phyloP scores from a whole-genome alignment of 1,139 yeast species.

The Kodamaea arcana region DNA sequence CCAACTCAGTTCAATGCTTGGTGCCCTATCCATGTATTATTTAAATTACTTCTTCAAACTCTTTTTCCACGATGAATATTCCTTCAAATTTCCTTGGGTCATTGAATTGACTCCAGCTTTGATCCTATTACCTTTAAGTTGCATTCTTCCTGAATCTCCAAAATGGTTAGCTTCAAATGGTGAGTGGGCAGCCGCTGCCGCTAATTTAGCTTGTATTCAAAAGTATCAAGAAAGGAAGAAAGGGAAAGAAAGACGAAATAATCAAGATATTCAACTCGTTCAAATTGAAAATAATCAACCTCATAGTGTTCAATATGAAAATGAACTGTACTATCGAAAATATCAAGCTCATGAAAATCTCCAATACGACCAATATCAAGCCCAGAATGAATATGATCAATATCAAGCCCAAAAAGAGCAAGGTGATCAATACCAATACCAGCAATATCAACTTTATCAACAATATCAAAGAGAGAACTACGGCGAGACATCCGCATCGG shows the following conservation, averaged over 20 bases:
- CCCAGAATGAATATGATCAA: no score
- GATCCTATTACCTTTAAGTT: conserved; percentile 38
- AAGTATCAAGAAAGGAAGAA: conserved; percentile 3
- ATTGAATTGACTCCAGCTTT: conserved; percentile 17
- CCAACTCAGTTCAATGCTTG: conserved; percentile 19
- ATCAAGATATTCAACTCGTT: not conserved
- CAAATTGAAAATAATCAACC: conserved; percentile 7
- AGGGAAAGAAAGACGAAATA: not conserved
- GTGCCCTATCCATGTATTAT: conserved; percentile 21
- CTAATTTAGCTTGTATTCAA: conserved; percentile 16
- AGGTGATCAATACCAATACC: no score
- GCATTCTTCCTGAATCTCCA: conserved; percentile 43
- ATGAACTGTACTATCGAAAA: no score
- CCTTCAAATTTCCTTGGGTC: conserved; percentile 26
- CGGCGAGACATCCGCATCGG: conserved; percentile 6
- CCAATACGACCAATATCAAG: no score
- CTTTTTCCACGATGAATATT: conserved; percentile 9
- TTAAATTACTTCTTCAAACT: conserved; percentile 18
- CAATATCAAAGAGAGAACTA: conserved; percentile 3
- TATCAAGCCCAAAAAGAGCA: not conserved
- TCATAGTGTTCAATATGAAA: no score
- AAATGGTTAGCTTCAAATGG: conserved; percentile 30
- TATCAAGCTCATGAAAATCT: no score
- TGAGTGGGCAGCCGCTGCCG: conserved; percentile 31
- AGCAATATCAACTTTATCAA: conserved; percentile 1